Percentiles rank a stretch among this genome's conserved stretches.
These are phyloP conservation scores for Phyllosticta citrichinensis DNA, from an alignment of 2,329 filamentous ascomycete genomes.

Conservation along the genomic window DNA sequence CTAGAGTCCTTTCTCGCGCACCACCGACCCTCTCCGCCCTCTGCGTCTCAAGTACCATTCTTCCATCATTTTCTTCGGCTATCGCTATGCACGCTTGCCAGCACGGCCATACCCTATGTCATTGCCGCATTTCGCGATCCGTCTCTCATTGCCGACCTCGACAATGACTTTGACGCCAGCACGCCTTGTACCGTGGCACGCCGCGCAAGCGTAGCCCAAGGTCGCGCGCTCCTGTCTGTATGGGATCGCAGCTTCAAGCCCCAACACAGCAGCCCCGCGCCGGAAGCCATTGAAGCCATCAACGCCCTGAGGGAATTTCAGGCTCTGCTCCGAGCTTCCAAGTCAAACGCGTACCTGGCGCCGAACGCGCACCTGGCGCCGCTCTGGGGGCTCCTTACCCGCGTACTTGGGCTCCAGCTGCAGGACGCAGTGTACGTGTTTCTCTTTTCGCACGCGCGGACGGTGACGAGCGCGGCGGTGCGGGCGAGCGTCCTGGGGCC, in stretches of 20 bases:
- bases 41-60: slow-evolving; percentile 24
- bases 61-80: slow-evolving; percentile 60
- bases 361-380: slow-evolving; percentile 56
- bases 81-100: slow-evolving; percentile 61
- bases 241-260: slow-evolving; percentile 62
- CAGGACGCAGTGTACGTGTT: slow-evolving; percentile 64
- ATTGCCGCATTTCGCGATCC: slow-evolving; percentile 56
- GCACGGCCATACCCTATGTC: slow-evolving; percentile 64
- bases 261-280: slow-evolving; percentile 13
- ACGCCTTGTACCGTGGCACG: slow-evolving; percentile 71
- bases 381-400: slow-evolving; percentile 57
- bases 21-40: slow-evolving; percentile 29
- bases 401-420: slow-evolving; percentile 49
- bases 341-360: slow-evolving; percentile 14
- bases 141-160: slow-evolving; percentile 43
- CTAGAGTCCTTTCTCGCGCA: slow-evolving; percentile 76
- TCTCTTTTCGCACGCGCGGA: slow-evolving; percentile 66
- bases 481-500: slow-evolving; percentile 69
- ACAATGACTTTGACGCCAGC: slow-evolving; percentile 67
- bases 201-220: slow-evolving; percentile 65
- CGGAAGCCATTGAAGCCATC: slow-evolving; percentile 12
- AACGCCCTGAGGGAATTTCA: slow-evolving; percentile 22
- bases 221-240: slow-evolving; percentile 61
- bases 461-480: slow-evolving; percentile 66
- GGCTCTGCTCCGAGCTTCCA: slow-evolving; percentile 17